Evolutionary conservation across 1,284 basidiomycete species (phyloP).

Genomic region (Coniferiporia weirii): DNA sequence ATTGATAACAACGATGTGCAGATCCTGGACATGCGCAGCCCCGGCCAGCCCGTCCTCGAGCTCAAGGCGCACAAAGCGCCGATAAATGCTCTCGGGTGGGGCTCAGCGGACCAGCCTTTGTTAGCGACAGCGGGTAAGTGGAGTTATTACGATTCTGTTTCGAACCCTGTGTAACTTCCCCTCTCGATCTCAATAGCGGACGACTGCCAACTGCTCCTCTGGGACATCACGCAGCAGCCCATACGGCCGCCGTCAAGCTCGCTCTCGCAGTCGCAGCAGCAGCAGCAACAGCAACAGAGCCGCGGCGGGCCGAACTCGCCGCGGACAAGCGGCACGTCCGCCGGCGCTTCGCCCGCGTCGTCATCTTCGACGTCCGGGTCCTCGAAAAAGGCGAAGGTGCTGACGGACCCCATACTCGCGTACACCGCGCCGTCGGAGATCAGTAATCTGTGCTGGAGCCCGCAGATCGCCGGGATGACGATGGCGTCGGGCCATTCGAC

Average conservation of each 20-base stretch:
- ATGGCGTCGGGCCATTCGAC: constrained; percentile 70
- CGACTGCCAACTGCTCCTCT: constrained; percentile 85
- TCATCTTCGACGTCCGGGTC: constrained; percentile 41
- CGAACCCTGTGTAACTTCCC: too few species aligned
- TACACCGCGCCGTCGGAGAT: constrained; percentile 79
- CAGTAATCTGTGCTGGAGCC: constrained; percentile 85
- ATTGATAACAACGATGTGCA: constrained; percentile 85
- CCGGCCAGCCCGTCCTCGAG: constrained; percentile 90
- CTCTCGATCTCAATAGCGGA: constrained; percentile 52
- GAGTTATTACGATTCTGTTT: background rate
- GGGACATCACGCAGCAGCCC: constrained; percentile 70
- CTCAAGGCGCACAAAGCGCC: constrained; percentile 72
- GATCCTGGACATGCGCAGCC: constrained; percentile 91
- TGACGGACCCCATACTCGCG: constrained; percentile 75
- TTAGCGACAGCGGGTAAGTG: constrained; percentile 76
- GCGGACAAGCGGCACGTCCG: constrained; percentile 24
- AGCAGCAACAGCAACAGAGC: constrained; percentile 35
- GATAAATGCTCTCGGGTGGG: constrained; percentile 87
- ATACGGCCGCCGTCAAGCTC: constrained; percentile 33
- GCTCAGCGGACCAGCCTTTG: constrained; percentile 73
- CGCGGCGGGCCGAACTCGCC: constrained; percentile 66
- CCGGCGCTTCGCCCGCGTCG: background rate
- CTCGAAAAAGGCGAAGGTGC: constrained; percentile 59
- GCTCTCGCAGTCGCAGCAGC: constrained; percentile 36
- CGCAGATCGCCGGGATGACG: constrained; percentile 65